phyloP scores from a whole-genome alignment of 2,329 filamentous ascomycete species.

The Chaetomium globosum region DNA sequence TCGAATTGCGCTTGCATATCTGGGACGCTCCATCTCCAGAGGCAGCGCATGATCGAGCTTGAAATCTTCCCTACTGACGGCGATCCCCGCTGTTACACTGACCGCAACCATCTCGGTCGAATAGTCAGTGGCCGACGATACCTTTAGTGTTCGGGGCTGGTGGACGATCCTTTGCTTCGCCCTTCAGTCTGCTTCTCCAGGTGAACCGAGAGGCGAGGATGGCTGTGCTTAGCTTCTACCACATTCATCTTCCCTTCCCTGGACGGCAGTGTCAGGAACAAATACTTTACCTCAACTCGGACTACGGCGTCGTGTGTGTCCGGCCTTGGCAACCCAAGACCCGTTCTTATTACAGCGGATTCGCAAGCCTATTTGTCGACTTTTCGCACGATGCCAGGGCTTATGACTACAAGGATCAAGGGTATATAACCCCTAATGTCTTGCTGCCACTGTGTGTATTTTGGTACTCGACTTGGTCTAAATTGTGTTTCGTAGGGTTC shows the following conservation, averaged over 20 bases:
- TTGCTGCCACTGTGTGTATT: background rate
- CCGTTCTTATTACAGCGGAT: background rate
- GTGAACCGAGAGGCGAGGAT: constrained; percentile 22
- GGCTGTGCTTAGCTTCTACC: constrained; percentile 27
- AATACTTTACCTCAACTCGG: constrained; percentile 4
- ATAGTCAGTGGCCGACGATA: constrained; percentile 19
- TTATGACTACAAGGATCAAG: constrained; percentile 10
- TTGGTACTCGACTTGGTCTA: background rate
- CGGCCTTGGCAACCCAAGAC: background rate
- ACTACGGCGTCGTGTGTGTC: constrained; percentile 6
- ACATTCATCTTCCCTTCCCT: constrained; percentile 19
- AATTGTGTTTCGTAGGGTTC: background rate
- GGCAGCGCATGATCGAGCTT: constrained; percentile 11
- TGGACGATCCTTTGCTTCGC: background rate
- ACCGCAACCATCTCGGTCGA: background rate
- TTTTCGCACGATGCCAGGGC: constrained; percentile 7
- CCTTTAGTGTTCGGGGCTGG: background rate
- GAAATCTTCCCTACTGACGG: background rate
- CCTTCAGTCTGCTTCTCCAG: constrained; percentile 18
- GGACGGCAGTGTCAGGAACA: background rate
- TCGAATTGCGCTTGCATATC: background rate
- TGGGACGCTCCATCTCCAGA: background rate
- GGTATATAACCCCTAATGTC: background rate
- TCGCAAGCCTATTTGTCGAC: background rate
- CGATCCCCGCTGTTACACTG: background rate